Conservation (phyloP, 1,139 yeast species). For the Taiozyma sp. region DNA sequence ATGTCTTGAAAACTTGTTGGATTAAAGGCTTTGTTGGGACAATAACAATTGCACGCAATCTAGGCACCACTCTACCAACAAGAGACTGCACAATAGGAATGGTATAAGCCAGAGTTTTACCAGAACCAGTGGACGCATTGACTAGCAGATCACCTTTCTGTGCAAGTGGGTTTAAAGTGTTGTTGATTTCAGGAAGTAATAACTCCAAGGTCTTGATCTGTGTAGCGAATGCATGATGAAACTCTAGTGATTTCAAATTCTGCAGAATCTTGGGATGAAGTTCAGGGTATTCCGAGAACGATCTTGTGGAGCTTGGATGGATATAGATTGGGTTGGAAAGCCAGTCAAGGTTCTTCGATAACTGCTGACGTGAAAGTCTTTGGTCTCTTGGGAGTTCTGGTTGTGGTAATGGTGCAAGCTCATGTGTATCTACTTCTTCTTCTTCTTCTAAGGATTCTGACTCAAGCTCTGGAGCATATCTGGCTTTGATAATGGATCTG, state of each 20-base stretch:
- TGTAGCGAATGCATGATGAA: constrained; percentile 66
- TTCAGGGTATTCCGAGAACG: constrained; percentile 36
- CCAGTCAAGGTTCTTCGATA: constrained; percentile 55
- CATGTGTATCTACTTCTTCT: constrained; percentile 36
- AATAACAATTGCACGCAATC: constrained; percentile 68
- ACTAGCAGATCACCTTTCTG: constrained; percentile 70
- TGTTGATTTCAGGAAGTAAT: constrained; percentile 46
- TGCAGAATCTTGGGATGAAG: constrained; percentile 34
- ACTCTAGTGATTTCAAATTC: constrained; percentile 45
- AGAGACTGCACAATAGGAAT: constrained; percentile 78
- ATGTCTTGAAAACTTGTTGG: constrained; percentile 70
- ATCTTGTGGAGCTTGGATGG: constrained; percentile 36
- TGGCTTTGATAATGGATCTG: constrained; percentile 29
- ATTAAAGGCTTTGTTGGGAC: constrained; percentile 92
- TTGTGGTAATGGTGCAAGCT: constrained; percentile 79
- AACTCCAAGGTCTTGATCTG: constrained; percentile 65
- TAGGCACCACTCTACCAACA: constrained; percentile 60
- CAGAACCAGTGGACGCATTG: constrained; percentile 95
- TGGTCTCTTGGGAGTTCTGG: constrained; percentile 58
- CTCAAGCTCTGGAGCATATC: constrained; percentile 8
- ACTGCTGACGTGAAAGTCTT: constrained; percentile 35
- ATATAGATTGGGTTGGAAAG: constrained; percentile 59
- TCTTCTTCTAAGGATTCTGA: constrained; percentile 5
- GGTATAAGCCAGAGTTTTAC: constrained; percentile 88
- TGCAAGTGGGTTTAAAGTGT: constrained; percentile 48